A percentile compares a stretch with the other conserved stretches of the same genome.
phyloP scores from a whole-genome alignment of 2,329 filamentous ascomycete genomes.

The Nannizziopsis arthrosporioides region DNA sequence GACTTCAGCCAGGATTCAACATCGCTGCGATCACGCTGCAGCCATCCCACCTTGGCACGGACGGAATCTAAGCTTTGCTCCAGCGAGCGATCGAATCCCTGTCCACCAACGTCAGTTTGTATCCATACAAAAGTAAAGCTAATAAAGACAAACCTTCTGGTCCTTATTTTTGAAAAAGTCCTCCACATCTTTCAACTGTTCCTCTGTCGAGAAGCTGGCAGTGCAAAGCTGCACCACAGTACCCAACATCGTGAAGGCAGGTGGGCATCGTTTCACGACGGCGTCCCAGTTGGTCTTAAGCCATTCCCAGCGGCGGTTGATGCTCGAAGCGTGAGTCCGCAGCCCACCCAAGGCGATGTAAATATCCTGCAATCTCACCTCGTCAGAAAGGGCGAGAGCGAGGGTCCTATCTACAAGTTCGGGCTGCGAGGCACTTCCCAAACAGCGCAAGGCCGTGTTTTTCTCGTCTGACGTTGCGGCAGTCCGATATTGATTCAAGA shows the following conservation, averaged over 20 bases:
- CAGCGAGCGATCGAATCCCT: slow-evolving; percentile 71
- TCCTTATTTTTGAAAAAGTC: slow-evolving; percentile 71
- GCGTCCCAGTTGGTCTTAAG: slow-evolving; percentile 81
- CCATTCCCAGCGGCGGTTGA: slow-evolving; percentile 71
- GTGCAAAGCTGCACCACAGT: slow-evolving; percentile 73
- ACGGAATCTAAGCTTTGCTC: slow-evolving; percentile 84
- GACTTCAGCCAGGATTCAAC: slow-evolving; percentile 61
- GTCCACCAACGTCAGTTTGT: slow-evolving; percentile 14
- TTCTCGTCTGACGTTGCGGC: slow-evolving; percentile 75
- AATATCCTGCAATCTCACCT: slow-evolving; percentile 89
- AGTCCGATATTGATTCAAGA: slow-evolving; percentile 63
- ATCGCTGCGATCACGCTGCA: slow-evolving; percentile 63
- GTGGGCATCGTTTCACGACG: slow-evolving; percentile 67
- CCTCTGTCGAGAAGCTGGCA: slow-evolving; percentile 62
- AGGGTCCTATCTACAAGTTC: slow-evolving; percentile 74
- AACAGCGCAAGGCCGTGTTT: slow-evolving; percentile 73
- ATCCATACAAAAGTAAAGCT: not conserved
- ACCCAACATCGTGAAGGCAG: slow-evolving; percentile 75
- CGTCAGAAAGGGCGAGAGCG: slow-evolving; percentile 58
- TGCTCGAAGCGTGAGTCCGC: slow-evolving; percentile 63
- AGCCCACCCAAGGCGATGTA: slow-evolving; percentile 78
- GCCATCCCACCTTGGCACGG: slow-evolving; percentile 71
- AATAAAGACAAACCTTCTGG: slow-evolving; percentile 49
- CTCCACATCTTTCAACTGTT: slow-evolving; percentile 65
- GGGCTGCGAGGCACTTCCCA: slow-evolving; percentile 67